A percentile compares a stretch with the other conserved stretches of the same genome.
Evolutionary conservation across 2,329 filamentous ascomycete species (phyloP).

Genomic region (Epichloe coenophiala): DNA sequence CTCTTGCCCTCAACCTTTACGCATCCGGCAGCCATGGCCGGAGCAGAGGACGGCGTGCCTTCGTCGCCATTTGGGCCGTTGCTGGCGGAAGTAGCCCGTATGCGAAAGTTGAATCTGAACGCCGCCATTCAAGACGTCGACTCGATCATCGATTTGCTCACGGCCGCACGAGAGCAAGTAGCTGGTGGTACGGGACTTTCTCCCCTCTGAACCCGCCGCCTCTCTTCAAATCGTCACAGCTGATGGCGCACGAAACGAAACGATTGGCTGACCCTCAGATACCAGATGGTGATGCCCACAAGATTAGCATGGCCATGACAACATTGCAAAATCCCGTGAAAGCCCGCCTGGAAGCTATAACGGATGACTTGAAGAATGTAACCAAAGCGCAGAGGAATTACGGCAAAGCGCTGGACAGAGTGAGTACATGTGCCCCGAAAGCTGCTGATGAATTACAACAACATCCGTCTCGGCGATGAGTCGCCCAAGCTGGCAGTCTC

Average conservation of each 20-base stretch:
- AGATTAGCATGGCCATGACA: conserved; percentile 60
- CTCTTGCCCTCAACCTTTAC: background rate
- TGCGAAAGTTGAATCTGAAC: conserved; percentile 54
- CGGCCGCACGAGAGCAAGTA: conserved; percentile 59
- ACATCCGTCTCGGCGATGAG: too few species aligned
- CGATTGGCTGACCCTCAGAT: conserved; percentile 7
- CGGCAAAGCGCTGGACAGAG: conserved; percentile 73
- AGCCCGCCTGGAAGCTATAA: conserved; percentile 65
- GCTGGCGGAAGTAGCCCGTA: conserved; percentile 59
- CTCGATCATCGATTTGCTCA: conserved; percentile 64
- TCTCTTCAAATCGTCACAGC: background rate
- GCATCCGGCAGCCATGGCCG: conserved; percentile 16
- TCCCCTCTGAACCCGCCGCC: background rate
- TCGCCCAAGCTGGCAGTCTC: background rate
- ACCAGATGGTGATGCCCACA: conserved; percentile 30
- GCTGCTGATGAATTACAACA: background rate
- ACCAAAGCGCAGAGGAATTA: conserved; percentile 74
- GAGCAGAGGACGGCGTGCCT: conserved; percentile 20
- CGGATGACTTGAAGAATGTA: conserved; percentile 68
- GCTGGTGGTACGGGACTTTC: conserved; percentile 41
- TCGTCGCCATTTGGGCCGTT: conserved; percentile 41
- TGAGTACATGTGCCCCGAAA: conserved; percentile 19
- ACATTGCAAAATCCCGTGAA: conserved; percentile 81
- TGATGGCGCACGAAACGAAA: conserved; percentile 1
- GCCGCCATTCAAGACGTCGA: conserved; percentile 70